Conservation (phyloP, 768 basidiomycete genomes). For the Leccinum imitatum region DNA sequence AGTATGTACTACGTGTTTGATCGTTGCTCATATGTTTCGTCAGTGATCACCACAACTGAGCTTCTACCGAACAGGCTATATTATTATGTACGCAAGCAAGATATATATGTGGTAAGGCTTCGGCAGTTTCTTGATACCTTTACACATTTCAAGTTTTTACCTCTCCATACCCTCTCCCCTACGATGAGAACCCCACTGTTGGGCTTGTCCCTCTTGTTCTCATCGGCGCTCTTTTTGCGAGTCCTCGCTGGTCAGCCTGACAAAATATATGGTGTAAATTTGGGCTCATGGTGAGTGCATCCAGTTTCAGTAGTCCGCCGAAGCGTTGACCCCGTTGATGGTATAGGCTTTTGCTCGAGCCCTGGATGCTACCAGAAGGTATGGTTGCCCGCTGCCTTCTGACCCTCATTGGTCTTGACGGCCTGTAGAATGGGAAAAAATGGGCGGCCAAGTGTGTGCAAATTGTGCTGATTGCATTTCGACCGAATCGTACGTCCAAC, state of each 20-base stretch:
- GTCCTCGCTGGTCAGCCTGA: slow-evolving; percentile 23
- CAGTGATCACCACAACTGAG: neutral
- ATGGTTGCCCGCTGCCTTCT: neutral
- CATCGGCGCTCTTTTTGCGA: slow-evolving; percentile 13
- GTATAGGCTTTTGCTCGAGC: slow-evolving; percentile 68
- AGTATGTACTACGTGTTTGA: neutral
- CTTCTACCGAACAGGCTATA: neutral
- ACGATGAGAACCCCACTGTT: slow-evolving; percentile 23
- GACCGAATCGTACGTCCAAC: slow-evolving; percentile 56
- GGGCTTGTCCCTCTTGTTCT: slow-evolving; percentile 17
- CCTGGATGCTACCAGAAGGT: slow-evolving; percentile 84
- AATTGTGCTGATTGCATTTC: slow-evolving; percentile 64
- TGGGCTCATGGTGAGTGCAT: slow-evolving; percentile 59
- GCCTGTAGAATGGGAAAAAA: slow-evolving; percentile 58
- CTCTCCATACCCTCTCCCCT: neutral
- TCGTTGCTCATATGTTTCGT: neutral
- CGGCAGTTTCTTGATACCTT: neutral
- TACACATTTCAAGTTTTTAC: neutral
- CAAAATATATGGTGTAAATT: slow-evolving; percentile 71
- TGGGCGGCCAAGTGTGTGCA: slow-evolving; percentile 67
- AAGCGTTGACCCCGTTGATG: slow-evolving; percentile 5
- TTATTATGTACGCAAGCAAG: neutral
- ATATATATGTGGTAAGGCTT: slow-evolving; percentile 9
- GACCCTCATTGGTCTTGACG: neutral
- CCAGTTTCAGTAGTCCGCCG: neutral